Conservation (phyloP, 225 moss, liverwort and hornwort species). For the Takakia lepidozioides region DNA sequence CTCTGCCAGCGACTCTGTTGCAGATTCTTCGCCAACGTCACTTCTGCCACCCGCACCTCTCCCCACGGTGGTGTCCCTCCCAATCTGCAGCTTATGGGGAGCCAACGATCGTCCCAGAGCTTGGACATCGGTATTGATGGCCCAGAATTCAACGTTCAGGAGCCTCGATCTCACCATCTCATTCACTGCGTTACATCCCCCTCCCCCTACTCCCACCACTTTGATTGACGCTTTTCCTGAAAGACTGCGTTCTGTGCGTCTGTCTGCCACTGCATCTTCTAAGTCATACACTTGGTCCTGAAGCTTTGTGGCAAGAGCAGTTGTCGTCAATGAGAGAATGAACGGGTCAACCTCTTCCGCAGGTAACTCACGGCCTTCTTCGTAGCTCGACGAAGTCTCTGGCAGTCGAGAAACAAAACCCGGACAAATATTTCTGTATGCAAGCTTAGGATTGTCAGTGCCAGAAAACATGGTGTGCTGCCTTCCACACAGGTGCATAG, state of each 20-base stretch:
- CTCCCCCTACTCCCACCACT: constrained; percentile 73
- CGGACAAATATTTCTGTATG: too few relatives aligned
- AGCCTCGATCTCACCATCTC: constrained; percentile 77
- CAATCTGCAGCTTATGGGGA: constrained; percentile 76
- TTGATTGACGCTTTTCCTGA: constrained; percentile 69
- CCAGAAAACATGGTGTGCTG: too few relatives aligned
- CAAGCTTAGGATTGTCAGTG: too few relatives aligned
- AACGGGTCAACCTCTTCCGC: constrained; percentile 23
- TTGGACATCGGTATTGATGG: constrained; percentile 67
- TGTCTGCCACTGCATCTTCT: constrained; percentile 23
- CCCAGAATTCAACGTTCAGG: constrained; percentile 75
- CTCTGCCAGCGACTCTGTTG: constrained; percentile 75
- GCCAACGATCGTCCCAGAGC: constrained; percentile 60
- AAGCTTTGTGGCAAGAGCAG: constrained; percentile 28
- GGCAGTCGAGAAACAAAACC: too few relatives aligned
- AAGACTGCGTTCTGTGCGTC: constrained; percentile 18
- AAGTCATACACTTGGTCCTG: constrained; percentile 36
- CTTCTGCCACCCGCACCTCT: constrained; percentile 74
- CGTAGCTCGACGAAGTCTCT: constrained; percentile 13
- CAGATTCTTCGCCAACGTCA: constrained; percentile 64
- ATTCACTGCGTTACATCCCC: constrained; percentile 77
- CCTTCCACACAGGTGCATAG: too few relatives aligned
- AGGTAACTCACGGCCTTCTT: constrained; percentile 26
- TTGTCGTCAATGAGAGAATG: constrained; percentile 26
- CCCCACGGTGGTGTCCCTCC: constrained; percentile 53